A percentile compares a stretch with the other conserved stretches of the same genome.
phyloP scores from a whole-genome alignment of 148 eudicot species.

The Diospyros lotus region DNA sequence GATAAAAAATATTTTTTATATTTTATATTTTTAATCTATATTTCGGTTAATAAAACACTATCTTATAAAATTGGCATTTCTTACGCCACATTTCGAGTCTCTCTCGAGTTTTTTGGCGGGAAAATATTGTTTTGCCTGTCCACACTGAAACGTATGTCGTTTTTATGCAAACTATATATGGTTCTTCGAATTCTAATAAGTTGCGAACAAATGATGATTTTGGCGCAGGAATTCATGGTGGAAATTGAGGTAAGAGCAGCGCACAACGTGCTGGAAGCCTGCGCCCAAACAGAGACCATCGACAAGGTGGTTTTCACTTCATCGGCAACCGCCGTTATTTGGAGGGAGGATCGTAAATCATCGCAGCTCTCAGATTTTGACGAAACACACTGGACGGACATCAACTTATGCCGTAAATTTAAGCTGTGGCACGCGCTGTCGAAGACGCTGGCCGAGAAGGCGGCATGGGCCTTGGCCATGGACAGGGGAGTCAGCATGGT shows the following conservation, averaged over 20 bases:
- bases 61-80: too few species aligned
- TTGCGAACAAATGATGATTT: too few species aligned
- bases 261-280: conserved; percentile 63
- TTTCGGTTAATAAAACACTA: too few species aligned
- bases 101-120: too few species aligned
- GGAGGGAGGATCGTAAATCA: conserved; percentile 26
- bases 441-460: conserved; percentile 56
- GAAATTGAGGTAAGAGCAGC: conserved; percentile 64
- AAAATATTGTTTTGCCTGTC: too few species aligned
- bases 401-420: conserved; percentile 41
- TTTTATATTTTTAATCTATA: too few species aligned
- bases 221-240: conserved; percentile 44
- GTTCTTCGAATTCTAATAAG: too few species aligned
- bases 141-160: too few species aligned
- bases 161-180: too few species aligned
- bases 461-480: conserved; percentile 68
- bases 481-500: conserved; percentile 64
- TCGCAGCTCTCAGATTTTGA: conserved; percentile 24
- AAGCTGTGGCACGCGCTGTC: conserved; percentile 65
- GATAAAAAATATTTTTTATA: too few species aligned
- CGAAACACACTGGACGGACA: conserved; percentile 53
- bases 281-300: conserved; percentile 50
- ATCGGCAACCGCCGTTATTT: conserved; percentile 52
- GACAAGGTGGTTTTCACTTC: conserved; percentile 56
- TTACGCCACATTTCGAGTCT: too few species aligned